A percentile compares a stretch with the other conserved stretches of the same genome.
These are phyloP conservation scores for Cyberlindnera japonica DNA, from an alignment of 805 yeast species.

Conservation along the genomic window DNA sequence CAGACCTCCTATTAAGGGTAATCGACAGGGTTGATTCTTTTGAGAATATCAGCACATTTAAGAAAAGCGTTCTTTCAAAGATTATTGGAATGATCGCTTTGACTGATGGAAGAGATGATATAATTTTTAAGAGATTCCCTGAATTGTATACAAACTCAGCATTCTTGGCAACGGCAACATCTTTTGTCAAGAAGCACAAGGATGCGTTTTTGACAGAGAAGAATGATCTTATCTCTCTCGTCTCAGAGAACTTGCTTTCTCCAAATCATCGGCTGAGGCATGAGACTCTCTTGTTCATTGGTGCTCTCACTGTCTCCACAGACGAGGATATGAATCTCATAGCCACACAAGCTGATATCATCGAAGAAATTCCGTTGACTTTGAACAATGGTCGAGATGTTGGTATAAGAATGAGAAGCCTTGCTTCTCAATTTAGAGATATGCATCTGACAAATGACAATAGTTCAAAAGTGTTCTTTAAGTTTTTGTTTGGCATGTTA, in stretches of 20 bases:
- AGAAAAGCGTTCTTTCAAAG: conserved; percentile 16
- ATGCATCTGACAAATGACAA: conserved; percentile 24
- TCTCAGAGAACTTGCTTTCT: conserved; percentile 39
- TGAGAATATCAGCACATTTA: conserved; percentile 12
- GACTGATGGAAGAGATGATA: background rate
- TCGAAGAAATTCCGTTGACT: conserved; percentile 74
- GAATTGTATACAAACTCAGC: conserved; percentile 18
- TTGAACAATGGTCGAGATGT: conserved; percentile 71
- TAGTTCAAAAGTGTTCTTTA: conserved; percentile 36
- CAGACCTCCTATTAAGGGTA: conserved; percentile 9
- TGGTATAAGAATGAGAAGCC: conserved; percentile 58
- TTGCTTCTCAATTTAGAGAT: conserved; percentile 42
- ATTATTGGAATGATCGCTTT: conserved; percentile 16
- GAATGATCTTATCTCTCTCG: conserved; percentile 19
- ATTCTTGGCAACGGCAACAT: conserved; percentile 21
- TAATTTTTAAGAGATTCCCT: conserved; percentile 18
- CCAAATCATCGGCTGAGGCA: conserved; percentile 51
- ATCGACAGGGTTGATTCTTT: conserved; percentile 1
- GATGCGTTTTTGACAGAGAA: conserved; percentile 5
- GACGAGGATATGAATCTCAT: conserved; percentile 35
- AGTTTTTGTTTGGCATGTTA: conserved; percentile 64
- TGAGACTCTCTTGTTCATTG: conserved; percentile 46
- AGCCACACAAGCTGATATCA: conserved; percentile 47
- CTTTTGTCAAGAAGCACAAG: conserved; percentile 9
- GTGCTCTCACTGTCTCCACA: conserved; percentile 26